Evolutionary conservation across 2,329 filamentous ascomycete species (phyloP).

Genomic region (Venturia pyrina): DNA sequence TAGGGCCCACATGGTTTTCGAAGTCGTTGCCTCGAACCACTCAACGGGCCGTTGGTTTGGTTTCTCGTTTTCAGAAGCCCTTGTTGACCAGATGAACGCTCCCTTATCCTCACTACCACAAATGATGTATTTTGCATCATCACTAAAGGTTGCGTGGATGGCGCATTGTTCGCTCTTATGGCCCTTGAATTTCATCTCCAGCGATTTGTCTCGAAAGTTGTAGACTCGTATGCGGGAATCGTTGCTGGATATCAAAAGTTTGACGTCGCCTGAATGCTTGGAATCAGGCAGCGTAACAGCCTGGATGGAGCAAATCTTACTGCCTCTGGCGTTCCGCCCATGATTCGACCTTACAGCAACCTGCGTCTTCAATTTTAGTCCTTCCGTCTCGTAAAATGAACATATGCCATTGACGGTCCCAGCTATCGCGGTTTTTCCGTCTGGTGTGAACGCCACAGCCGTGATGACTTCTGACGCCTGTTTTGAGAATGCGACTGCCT

Average conservation of each 20-base stretch:
- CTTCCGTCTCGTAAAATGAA: constrained; percentile 87
- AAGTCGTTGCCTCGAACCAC: constrained; percentile 80
- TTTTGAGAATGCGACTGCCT: constrained; percentile 74
- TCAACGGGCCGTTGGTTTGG: constrained; percentile 77
- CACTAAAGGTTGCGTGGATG: constrained; percentile 80
- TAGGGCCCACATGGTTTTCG: constrained; percentile 80
- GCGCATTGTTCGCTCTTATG: constrained; percentile 86
- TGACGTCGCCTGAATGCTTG: constrained; percentile 53
- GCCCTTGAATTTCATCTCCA: constrained; percentile 85
- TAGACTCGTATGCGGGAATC: constrained; percentile 89
- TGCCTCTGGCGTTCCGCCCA: constrained; percentile 89
- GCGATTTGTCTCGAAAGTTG: constrained; percentile 69
- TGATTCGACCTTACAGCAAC: constrained; percentile 88
- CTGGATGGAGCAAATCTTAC: constrained; percentile 93
- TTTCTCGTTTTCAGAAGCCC: constrained; percentile 43
- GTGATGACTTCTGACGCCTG: constrained; percentile 82
- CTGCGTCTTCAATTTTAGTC: constrained; percentile 71
- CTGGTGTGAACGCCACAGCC: constrained; percentile 84
- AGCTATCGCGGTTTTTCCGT: constrained; percentile 81
- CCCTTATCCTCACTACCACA: constrained; percentile 88
- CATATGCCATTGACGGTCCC: constrained; percentile 79
- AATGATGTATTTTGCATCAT: constrained; percentile 76
- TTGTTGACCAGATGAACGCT: constrained; percentile 82
- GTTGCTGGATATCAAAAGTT: constrained; percentile 85
- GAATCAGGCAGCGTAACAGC: constrained; percentile 53